Percentiles rank a stretch among this genome's conserved stretches.
Evolutionary conservation across 495 filamentous ascomycete species (phyloP).

Genomic region (Hyphodiscus hymeniophilus): DNA sequence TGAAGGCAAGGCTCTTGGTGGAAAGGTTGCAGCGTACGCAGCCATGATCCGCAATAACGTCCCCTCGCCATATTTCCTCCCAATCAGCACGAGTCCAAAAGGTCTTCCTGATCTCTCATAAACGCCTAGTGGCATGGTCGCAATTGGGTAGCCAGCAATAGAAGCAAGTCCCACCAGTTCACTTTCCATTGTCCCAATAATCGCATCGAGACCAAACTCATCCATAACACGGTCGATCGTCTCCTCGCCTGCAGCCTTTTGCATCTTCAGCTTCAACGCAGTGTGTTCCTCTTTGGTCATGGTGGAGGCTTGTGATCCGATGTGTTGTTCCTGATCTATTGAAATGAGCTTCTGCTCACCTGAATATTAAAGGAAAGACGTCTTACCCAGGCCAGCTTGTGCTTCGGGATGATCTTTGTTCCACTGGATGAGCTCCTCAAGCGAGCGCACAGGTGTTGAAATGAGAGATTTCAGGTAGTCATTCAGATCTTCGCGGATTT

Average conservation of each 20-base stretch:
- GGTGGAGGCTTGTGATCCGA: background rate
- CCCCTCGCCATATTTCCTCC: background rate
- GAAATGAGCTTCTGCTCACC: no score
- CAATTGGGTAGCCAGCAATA: background rate
- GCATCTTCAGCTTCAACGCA: background rate
- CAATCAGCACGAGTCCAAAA: background rate
- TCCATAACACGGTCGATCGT: background rate
- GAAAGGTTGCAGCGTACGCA: background rate
- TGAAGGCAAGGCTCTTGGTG: background rate
- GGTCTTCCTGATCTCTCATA: background rate
- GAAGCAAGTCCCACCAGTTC: background rate
- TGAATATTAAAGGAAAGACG: no score
- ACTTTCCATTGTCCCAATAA: background rate
- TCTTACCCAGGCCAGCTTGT: background rate
- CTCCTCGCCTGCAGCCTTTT: background rate
- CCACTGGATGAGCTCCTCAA: background rate
- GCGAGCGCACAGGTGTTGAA: background rate
- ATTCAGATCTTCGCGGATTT: background rate
- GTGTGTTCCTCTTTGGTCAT: background rate
- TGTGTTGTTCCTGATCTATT: background rate
- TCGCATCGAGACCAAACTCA: background rate
- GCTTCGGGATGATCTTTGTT: background rate
- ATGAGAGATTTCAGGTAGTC: background rate
- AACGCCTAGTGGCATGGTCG: background rate
- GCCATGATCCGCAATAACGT: background rate